Evolutionary conservation across 108 stramenopile genomes (phyloP).

Genomic region (Conticribra weissflogii): DNA sequence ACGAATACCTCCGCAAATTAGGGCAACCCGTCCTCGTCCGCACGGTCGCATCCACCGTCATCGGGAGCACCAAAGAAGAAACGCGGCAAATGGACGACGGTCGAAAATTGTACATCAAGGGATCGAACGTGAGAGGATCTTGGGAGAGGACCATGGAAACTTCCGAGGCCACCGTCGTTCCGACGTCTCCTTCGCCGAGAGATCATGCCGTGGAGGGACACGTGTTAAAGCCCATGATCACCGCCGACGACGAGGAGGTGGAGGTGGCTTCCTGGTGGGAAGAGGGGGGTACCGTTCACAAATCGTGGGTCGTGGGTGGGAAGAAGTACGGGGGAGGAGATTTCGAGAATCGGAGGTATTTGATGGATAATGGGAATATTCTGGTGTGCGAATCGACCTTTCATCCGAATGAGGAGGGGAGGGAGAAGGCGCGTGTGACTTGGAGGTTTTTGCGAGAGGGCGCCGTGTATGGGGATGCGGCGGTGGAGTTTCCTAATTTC

Average conservation of each 20-base stretch:
- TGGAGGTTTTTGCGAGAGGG: slow-evolving; percentile 52
- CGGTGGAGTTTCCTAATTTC: slow-evolving; percentile 38
- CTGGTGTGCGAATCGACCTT: slow-evolving; percentile 77
- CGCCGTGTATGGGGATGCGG: slow-evolving; percentile 47
- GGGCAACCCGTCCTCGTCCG: slow-evolving; percentile 81
- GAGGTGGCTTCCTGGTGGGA: slow-evolving; percentile 86
- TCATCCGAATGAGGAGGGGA: slow-evolving; percentile 57
- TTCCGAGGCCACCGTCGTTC: slow-evolving; percentile 19
- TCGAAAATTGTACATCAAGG: slow-evolving; percentile 57
- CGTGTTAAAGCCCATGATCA: slow-evolving; percentile 47
- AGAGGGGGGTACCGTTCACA: slow-evolving; percentile 65
- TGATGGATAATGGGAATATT: slow-evolving; percentile 53
- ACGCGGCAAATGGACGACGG: slow-evolving; percentile 67
- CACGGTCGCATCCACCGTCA: slow-evolving; percentile 67
- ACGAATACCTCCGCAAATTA: slow-evolving; percentile 67
- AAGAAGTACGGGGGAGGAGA: slow-evolving; percentile 76
- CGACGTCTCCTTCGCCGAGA: background rate
- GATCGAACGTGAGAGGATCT: slow-evolving; percentile 71
- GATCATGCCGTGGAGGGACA: slow-evolving; percentile 42
- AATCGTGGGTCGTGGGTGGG: slow-evolving; percentile 77
- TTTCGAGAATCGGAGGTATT: slow-evolving; percentile 77
- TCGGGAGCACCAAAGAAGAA: slow-evolving; percentile 73
- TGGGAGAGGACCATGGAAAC: slow-evolving; percentile 79
- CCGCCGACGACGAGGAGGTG: slow-evolving; percentile 75
- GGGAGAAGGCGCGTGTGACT: slow-evolving; percentile 43